Evolutionary conservation across 2,329 filamentous ascomycete species (phyloP).

Genomic region (Nakataea oryzae): DNA sequence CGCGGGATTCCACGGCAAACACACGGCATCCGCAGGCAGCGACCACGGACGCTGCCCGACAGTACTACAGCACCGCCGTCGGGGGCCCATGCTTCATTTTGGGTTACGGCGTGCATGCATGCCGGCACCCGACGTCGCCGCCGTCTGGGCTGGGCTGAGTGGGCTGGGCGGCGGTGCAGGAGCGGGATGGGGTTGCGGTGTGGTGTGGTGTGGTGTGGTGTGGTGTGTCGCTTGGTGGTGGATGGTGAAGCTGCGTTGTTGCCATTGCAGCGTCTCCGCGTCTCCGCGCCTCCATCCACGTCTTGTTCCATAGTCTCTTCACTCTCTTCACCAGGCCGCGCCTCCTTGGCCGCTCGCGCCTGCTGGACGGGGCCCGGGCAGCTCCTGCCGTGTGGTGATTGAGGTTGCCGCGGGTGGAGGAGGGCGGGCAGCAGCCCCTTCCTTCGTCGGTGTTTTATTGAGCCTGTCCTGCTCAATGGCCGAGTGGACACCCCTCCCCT

Average conservation of each 20-base stretch:
- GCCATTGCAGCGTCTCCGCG: no score
- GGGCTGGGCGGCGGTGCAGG: no score
- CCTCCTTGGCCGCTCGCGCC: neutral
- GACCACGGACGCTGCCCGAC: neutral
- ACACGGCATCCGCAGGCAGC: neutral
- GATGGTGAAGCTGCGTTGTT: no score
- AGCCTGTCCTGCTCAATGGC: neutral
- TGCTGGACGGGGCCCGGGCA: neutral
- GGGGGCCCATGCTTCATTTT: neutral
- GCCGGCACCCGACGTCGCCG: neutral
- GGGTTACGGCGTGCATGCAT: neutral
- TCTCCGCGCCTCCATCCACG: no score
- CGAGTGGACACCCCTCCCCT: neutral
- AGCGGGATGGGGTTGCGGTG: no score
- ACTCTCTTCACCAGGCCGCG: no score
- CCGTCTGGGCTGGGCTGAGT: no score
- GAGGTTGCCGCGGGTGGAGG: neutral
- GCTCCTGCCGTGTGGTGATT: neutral
- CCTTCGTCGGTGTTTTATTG: neutral
- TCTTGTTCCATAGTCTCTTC: no score
- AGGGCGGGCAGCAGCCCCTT: neutral
- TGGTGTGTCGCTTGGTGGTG: no score
- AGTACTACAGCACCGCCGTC: neutral
- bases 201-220: no score
- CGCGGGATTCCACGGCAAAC: neutral